A percentile compares a stretch with the other conserved stretches of the same genome.
Evolutionary conservation across 164 flowering plant species (phyloP).

Genomic region (Vitis amurensis): DNA sequence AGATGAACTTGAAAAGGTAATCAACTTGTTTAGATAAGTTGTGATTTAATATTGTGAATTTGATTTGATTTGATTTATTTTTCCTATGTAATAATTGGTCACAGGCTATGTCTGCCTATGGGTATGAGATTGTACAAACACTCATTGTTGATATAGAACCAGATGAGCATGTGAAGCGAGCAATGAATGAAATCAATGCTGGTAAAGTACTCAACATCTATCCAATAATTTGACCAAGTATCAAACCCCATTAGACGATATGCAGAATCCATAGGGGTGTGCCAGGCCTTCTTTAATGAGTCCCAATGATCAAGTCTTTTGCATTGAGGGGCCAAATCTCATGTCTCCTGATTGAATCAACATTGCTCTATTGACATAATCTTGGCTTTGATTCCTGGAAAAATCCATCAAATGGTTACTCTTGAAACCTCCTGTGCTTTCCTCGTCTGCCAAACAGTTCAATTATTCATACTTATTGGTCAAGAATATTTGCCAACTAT

Average conservation of each 20-base stretch:
- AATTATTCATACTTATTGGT: neutral
- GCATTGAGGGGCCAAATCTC: no score
- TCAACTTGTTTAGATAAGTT: neutral
- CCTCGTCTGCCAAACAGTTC: neutral
- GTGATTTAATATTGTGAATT: neutral
- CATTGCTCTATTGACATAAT: no score
- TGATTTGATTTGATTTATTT: neutral
- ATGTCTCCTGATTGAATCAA: no score
- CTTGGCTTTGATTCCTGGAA: no score
- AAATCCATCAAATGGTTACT: no score
- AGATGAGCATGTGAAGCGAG: conserved; percentile 83
- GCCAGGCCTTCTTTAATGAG: no score
- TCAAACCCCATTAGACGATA: no score
- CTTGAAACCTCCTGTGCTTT: no score
- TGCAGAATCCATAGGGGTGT: no score
- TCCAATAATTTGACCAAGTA: neutral
- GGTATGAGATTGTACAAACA: conserved; percentile 83
- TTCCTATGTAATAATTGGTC: neutral
- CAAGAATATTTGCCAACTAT: no score
- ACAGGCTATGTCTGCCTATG: conserved; percentile 82
- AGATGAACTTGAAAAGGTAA: conserved; percentile 69
- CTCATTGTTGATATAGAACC: conserved; percentile 85
- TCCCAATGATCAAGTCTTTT: no score
- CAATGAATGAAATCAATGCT: conserved; percentile 92
- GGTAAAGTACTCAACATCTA: conserved; percentile 38